These are phyloP conservation scores for Moniliophthora roreri DNA, from an alignment of 1,284 basidiomycete species.

Conservation along the genomic window DNA sequence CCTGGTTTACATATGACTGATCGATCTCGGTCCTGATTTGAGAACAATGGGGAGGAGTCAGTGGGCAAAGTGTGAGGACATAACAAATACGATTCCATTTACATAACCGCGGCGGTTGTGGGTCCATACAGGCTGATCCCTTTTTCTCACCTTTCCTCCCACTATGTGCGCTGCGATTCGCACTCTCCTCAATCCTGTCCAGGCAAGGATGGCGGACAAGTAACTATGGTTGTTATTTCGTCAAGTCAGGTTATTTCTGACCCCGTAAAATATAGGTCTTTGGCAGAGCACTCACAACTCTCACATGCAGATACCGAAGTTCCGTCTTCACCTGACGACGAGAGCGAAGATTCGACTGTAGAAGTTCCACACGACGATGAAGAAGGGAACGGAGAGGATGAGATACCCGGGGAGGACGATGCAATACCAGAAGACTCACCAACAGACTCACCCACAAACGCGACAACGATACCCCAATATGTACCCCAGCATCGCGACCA, in stretches of 20 bases:
- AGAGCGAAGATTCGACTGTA: not conserved
- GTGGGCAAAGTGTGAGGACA: not conserved
- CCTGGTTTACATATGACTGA: not conserved
- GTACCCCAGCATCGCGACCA: slow-evolving; percentile 39
- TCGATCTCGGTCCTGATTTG: not conserved
- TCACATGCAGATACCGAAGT: slow-evolving; percentile 21
- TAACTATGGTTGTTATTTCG: not conserved
- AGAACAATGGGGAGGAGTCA: not conserved
- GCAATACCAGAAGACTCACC: slow-evolving; percentile 17
- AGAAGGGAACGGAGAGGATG: not conserved
- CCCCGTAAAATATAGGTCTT: slow-evolving; percentile 17
- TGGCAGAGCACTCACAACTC: slow-evolving; percentile 20
- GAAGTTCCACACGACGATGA: not conserved
- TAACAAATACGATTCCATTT: not conserved
- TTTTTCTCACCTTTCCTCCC: slow-evolving; percentile 2
- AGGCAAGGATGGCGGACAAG: slow-evolving; percentile 21
- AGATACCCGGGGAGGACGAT: not conserved
- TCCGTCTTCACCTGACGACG: slow-evolving; percentile 22
- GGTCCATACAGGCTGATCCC: too few species aligned
- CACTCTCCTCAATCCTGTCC: slow-evolving; percentile 55
- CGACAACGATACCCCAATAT: slow-evolving; percentile 13
- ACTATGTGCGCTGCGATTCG: slow-evolving; percentile 50
- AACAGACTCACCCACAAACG: not conserved
- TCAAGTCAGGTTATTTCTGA: not conserved
- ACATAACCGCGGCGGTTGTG: too few species aligned